A percentile compares a stretch with the other conserved stretches of the same genome.
These are phyloP conservation scores for Zea luxurians DNA, from an alignment of 176 grass and related monocot genomes.

Conservation along the genomic window DNA sequence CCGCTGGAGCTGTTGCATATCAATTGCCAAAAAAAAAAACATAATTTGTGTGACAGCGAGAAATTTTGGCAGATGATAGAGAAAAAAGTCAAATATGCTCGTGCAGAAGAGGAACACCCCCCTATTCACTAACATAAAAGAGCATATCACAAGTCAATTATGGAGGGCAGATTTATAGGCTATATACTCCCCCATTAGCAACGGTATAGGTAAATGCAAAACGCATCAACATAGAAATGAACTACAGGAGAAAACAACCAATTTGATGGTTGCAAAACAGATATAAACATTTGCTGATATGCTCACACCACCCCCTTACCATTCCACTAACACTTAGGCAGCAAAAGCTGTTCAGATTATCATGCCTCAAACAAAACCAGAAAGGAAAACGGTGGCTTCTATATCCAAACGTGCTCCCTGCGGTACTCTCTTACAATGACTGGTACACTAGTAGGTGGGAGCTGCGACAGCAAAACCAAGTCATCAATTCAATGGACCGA, in stretches of 20 bases:
- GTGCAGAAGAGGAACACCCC: neutral
- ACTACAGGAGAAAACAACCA: constrained; percentile 26
- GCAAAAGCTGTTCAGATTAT: constrained; percentile 19
- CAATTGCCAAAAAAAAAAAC: neutral
- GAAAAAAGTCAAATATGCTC: neutral
- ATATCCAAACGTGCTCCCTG: constrained; percentile 72
- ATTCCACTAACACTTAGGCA: constrained; percentile 27
- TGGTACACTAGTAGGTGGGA: constrained; percentile 87
- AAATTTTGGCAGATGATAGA: neutral
- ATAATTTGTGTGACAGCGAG: neutral
- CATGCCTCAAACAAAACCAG: constrained; percentile 32
- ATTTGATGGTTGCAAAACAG: constrained; percentile 28
- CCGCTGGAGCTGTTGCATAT: neutral
- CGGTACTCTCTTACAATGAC: constrained; percentile 81
- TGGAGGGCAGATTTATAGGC: constrained; percentile 20
- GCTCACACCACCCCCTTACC: neutral
- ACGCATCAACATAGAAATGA: constrained; percentile 29
- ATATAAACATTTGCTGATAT: constrained; percentile 11
- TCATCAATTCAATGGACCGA: constrained; percentile 31
- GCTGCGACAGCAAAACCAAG: constrained; percentile 44
- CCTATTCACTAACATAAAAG: neutral
- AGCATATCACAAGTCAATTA: neutral
- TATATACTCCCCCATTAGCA: neutral
- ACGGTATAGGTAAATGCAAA: constrained; percentile 5
- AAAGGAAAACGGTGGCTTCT: constrained; percentile 31